Conservation (phyloP, 768 basidiomycete species). For the Pholiota molesta region DNA sequence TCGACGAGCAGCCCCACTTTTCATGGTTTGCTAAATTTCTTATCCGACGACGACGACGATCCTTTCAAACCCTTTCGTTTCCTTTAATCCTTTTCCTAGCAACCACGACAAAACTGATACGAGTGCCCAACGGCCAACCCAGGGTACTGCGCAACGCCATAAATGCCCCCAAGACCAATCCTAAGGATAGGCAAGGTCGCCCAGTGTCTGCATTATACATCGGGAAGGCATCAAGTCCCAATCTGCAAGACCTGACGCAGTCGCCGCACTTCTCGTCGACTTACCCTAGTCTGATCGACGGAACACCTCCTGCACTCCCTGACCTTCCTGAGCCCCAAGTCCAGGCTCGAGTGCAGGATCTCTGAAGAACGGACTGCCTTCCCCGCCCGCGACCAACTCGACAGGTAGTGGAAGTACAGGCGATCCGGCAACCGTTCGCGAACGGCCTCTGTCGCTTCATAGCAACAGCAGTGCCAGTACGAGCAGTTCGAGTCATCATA, state of each 20-base stretch:
- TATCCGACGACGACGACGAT: constrained; percentile 18
- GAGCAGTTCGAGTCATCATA: constrained; percentile 27
- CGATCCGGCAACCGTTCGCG: constrained; percentile 50
- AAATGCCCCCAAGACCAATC: constrained; percentile 43
- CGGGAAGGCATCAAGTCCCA: constrained; percentile 32
- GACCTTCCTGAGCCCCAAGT: constrained; percentile 65
- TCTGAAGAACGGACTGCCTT: constrained; percentile 69
- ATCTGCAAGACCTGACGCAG: constrained; percentile 24
- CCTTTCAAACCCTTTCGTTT: constrained; percentile 23
- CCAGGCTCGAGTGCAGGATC: constrained; percentile 42
- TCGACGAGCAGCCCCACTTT: constrained; percentile 30
- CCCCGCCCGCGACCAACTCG: constrained; percentile 85
- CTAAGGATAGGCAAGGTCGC: constrained; percentile 35
- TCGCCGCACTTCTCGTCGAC: constrained; percentile 27
- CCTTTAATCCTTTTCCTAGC: constrained; percentile 17
- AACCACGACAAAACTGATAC: constrained; percentile 11
- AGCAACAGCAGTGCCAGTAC: constrained; percentile 36
- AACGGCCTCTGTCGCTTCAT: constrained; percentile 28
- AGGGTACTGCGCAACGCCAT: constrained; percentile 10
- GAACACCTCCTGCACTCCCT: constrained; percentile 48
- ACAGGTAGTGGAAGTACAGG: constrained; percentile 81
- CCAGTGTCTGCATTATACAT: constrained; percentile 48
- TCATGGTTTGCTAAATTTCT: constrained; percentile 25
- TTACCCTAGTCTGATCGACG: constrained; percentile 24
- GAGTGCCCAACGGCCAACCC: constrained; percentile 13